These are phyloP conservation scores for Lasiodiplodia sp. DNA, from an alignment of 2,329 filamentous ascomycete species.

Conservation along the genomic window DNA sequence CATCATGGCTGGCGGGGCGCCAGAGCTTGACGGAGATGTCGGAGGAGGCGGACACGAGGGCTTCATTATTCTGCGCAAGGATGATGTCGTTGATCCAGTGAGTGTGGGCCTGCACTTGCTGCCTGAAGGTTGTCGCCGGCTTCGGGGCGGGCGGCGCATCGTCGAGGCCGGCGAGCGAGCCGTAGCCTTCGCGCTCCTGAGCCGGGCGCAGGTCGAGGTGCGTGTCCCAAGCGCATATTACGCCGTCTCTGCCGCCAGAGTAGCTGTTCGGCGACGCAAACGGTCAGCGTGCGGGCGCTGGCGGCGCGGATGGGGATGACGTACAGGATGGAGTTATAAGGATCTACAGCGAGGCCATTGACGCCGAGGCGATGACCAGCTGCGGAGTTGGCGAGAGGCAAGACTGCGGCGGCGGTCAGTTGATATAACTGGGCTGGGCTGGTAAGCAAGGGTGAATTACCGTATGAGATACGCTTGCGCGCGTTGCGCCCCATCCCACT, in stretches of 20 bases:
- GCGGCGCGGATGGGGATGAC: slow-evolving; percentile 40
- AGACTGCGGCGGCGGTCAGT: slow-evolving; percentile 57
- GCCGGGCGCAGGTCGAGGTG: slow-evolving; percentile 68
- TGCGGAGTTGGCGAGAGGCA: slow-evolving; percentile 74
- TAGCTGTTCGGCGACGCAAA: slow-evolving; percentile 66
- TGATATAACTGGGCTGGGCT: slow-evolving; percentile 28
- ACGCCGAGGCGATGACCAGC: slow-evolving; percentile 93
- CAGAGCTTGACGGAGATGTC: slow-evolving; percentile 92
- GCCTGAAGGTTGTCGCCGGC: slow-evolving; percentile 62
- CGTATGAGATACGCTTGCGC: slow-evolving; percentile 62
- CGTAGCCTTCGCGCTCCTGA: slow-evolving; percentile 45
- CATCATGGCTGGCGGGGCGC: slow-evolving; percentile 73
- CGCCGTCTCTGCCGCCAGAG: slow-evolving; percentile 92
- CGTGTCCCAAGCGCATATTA: slow-evolving; percentile 95
- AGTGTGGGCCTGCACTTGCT: slow-evolving; percentile 81
- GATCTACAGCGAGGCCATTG: slow-evolving; percentile 90
- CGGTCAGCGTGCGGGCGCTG: slow-evolving; percentile 19
- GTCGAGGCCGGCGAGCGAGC: slow-evolving; percentile 35
- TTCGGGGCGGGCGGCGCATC: slow-evolving; percentile 42
- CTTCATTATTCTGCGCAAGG: slow-evolving; percentile 77
- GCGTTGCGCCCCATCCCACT: slow-evolving; percentile 58
- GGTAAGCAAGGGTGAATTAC: slow-evolving; percentile 42
- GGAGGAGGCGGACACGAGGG: slow-evolving; percentile 89
- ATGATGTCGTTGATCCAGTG: slow-evolving; percentile 96
- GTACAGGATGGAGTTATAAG: slow-evolving; percentile 84